Percentiles rank a stretch among this genome's conserved stretches.
Evolutionary conservation across 1,284 basidiomycete genomes (phyloP).

Genomic region (Flammula alnicola): DNA sequence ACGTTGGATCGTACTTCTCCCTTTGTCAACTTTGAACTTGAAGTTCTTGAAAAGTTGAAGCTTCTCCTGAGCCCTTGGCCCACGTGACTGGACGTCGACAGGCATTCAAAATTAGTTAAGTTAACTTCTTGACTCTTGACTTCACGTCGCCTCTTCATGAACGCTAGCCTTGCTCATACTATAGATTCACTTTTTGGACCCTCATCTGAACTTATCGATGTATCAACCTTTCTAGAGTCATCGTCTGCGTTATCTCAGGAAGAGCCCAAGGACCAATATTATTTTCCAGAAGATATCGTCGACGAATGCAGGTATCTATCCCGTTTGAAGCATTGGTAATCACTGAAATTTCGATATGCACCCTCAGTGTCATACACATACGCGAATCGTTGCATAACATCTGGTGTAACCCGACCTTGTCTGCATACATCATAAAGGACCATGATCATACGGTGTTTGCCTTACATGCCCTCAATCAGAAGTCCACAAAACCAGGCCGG

Average conservation of each 20-base stretch:
- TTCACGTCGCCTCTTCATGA: too few relatives aligned
- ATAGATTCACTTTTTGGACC: slow-evolving; percentile 58
- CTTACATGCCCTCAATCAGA: slow-evolving; percentile 44
- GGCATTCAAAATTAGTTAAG: too few relatives aligned
- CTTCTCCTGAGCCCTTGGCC: too few relatives aligned
- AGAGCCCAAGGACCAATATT: background rate
- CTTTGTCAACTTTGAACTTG: too few relatives aligned
- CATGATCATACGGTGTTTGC: slow-evolving; percentile 55
- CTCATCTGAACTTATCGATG: slow-evolving; percentile 52
- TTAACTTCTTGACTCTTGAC: too few relatives aligned
- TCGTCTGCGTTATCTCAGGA: slow-evolving; percentile 16
- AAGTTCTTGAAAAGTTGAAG: too few relatives aligned
- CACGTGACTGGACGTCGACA: too few relatives aligned
- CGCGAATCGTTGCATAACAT: slow-evolving; percentile 47
- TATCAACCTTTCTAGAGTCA: slow-evolving; percentile 46
- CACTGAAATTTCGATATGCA: background rate
- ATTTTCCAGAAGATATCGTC: slow-evolving; percentile 34
- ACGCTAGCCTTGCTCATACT: slow-evolving; percentile 35
- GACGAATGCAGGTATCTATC: slow-evolving; percentile 47
- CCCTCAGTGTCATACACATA: slow-evolving; percentile 61
- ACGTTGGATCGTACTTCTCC: too few relatives aligned
- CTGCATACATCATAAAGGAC: slow-evolving; percentile 56
- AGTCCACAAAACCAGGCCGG: slow-evolving; percentile 48
- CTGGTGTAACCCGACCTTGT: slow-evolving; percentile 60
- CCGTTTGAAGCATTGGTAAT: slow-evolving; percentile 1